Evolutionary conservation across 1,284 basidiomycete genomes (phyloP).

Genomic region (Microbotryum lychnidis-dioicae): DNA sequence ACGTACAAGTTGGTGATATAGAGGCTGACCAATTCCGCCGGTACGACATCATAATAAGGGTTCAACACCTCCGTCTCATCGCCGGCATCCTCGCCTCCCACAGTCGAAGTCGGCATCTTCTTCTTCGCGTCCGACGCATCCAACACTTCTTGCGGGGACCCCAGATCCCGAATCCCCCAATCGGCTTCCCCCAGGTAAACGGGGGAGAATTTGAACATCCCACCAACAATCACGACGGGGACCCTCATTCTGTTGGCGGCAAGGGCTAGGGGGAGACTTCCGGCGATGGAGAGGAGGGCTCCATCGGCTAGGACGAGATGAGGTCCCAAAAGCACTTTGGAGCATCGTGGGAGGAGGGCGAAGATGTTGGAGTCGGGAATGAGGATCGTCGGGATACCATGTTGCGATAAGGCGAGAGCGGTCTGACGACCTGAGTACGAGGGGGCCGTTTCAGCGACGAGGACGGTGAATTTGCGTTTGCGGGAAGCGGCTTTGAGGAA

Average conservation of each 20-base stretch:
- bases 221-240: slow-evolving; percentile 87
- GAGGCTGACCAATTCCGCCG: slow-evolving; percentile 81
- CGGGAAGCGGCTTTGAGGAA: slow-evolving; percentile 87
- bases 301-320: slow-evolving; percentile 88
- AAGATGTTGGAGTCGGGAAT: slow-evolving; percentile 93
- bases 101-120: background rate
- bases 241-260: slow-evolving; percentile 88
- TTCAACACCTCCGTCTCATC: slow-evolving; percentile 47
- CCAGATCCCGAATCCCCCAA: slow-evolving; percentile 70
- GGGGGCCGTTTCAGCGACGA: slow-evolving; percentile 90
- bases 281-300: slow-evolving; percentile 81
- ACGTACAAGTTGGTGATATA: slow-evolving; percentile 71
- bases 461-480: slow-evolving; percentile 88
- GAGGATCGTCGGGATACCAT: slow-evolving; percentile 84
- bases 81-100: slow-evolving; percentile 31
- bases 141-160: slow-evolving; percentile 71
- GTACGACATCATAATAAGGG: slow-evolving; percentile 89
- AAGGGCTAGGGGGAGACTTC: slow-evolving; percentile 71
- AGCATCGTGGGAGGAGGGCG: slow-evolving; percentile 91
- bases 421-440: slow-evolving; percentile 80
- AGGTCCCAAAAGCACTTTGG: slow-evolving; percentile 88
- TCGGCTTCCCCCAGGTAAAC: slow-evolving; percentile 88
- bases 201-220: slow-evolving; percentile 92
- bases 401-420: slow-evolving; percentile 65
- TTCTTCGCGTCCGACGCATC: slow-evolving; percentile 32